Base-by-base conservation (phyloP, 768 basidiomycete species). In the Lactarius evosmus region DNA sequence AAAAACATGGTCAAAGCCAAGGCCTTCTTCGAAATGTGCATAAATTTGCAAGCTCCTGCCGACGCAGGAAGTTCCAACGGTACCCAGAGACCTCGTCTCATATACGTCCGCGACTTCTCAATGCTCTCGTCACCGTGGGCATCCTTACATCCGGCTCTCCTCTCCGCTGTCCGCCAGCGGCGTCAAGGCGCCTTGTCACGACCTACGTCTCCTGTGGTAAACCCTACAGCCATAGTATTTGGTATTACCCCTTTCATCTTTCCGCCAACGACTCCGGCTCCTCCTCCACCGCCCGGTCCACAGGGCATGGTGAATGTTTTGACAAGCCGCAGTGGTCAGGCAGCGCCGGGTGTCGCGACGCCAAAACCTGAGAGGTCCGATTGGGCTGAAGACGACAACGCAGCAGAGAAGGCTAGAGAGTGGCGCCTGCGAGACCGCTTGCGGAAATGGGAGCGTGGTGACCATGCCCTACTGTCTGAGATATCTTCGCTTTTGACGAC, bases 81-180 rank as follows among this genome's bases (percentile, higher is more conserved):
- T 55, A 59, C 64, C 27, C 70, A 67, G 38, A 75, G 79, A 60
- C 90, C 91, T 6, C 87, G 94, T 14, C 79, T 97, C 11, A 80
- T 97, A 61, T 93, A 94, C 69, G 78, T 96, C 52, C 88, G 92
- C 58, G 91, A 95, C 72, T 91, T 89, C 68, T 81, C 84, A 3
- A 89, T 85, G 0, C 82, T 96, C 54, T 85, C 91, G 0, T 74
- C 86, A 2, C 84, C 88, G 5, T 85, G 89, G 4, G 78, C 86
- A 2, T 74, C 79, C 0, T 95, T 95, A 93, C 95, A 90, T 71
- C 85, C 91, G 12, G 81, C 87, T 41, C 80, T 98, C 29, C 79
- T 94, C 16, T 79, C 84, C 32, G 87, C 91, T 14, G 89, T 95
- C n/a, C 84, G 87, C 49, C 79, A 86, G 60, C 82, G 92, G 40